phyloP scores from a whole-genome alignment of 2,329 filamentous ascomycete genomes.

The Grosmannia clavigera region DNA sequence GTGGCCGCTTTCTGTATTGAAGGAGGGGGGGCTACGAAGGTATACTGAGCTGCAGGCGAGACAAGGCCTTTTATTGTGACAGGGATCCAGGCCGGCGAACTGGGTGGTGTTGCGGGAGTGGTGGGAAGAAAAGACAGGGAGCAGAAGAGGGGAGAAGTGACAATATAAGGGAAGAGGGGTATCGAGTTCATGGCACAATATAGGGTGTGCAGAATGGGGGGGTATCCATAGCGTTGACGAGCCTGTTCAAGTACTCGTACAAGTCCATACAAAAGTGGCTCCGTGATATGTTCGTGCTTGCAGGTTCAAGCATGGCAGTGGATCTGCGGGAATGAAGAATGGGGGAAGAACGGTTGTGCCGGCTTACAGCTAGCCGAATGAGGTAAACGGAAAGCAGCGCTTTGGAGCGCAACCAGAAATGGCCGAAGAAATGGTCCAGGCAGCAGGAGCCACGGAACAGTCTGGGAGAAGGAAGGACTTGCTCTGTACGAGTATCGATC shows the following conservation, averaged over 20 bases:
- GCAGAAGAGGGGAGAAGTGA: not conserved
- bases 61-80: constrained; percentile 1
- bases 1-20: not conserved
- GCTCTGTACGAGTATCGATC: no score
- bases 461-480: no score
- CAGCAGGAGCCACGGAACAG: not conserved
- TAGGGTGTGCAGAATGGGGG: not conserved
- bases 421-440: no score
- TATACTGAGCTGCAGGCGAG: not conserved
- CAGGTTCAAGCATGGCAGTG: constrained; percentile 5
- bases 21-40: not conserved
- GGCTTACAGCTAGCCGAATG: not conserved
- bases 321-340: constrained; percentile 4
- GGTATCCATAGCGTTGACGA: not conserved
- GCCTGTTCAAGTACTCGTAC: no score
- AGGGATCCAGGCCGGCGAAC: not conserved
- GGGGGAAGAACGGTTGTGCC: not conserved
- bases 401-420: not conserved
- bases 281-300: not conserved
- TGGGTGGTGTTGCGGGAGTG: not conserved
- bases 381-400: not conserved
- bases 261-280: not conserved
- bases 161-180: not conserved
- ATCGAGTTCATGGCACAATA: not conserved
- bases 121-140: not conserved